Evolutionary conservation across 345 rosid species (phyloP).

Genomic region (Ceriops zippeliana): DNA sequence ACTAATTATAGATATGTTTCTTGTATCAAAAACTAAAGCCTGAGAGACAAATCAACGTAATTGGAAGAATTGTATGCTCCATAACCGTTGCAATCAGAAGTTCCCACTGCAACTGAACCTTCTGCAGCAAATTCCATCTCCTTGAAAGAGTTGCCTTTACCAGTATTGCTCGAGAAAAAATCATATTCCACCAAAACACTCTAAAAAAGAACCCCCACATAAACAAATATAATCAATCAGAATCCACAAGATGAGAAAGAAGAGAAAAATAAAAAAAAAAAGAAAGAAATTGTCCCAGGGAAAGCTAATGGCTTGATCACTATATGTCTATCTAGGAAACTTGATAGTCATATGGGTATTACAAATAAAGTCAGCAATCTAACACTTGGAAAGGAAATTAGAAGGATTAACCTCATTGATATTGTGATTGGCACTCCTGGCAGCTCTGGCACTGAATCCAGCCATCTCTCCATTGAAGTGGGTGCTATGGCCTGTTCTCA

Average conservation of each 20-base stretch:
- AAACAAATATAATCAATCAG: not conserved
- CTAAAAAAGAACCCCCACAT: conserved; percentile 18
- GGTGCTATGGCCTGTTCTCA: conserved; percentile 20
- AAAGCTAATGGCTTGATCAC: not conserved
- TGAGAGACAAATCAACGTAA: conserved; percentile 81
- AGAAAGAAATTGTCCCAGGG: not conserved
- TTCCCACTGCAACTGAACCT: conserved; percentile 31
- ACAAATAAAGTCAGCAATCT: no score
- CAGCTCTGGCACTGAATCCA: conserved; percentile 19
- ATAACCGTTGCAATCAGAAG: conserved; percentile 21
- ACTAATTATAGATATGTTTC: conserved; percentile 10
- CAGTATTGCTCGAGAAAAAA: conserved; percentile 55
- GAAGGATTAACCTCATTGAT: conserved; percentile 22
- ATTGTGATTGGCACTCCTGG: conserved; percentile 22
- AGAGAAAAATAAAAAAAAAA: no score
- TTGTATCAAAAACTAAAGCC: conserved; percentile 46
- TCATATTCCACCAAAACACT: conserved; percentile 53
- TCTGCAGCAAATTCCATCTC: conserved; percentile 31
- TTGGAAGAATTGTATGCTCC: conserved; percentile 29
- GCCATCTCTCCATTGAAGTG: conserved; percentile 14
- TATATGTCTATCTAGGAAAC: no score
- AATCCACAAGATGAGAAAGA: not conserved
- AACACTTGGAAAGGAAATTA: not conserved
- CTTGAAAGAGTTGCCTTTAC: conserved; percentile 33
- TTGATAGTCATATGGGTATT: no score